Evolutionary conservation across 257 asterid genomes (phyloP).

Genomic region (Galeopsis tetrahit): DNA sequence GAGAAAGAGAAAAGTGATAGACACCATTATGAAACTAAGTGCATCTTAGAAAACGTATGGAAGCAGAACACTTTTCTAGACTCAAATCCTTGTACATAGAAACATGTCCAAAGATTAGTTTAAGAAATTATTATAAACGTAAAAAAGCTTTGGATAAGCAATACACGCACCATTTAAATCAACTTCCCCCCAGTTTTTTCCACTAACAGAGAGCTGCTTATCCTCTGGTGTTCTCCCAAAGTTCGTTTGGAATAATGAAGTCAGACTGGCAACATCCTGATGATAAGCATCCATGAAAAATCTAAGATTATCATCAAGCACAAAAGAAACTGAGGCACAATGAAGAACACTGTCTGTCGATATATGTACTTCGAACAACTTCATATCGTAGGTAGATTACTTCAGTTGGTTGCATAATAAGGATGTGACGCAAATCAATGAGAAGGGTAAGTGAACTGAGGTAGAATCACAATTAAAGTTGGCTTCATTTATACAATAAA

Average conservation of each 20-base stretch:
- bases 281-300: constrained; percentile 33
- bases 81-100: neutral
- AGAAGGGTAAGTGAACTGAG: constrained; percentile 5
- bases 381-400: constrained; percentile 15
- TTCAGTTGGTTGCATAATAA: constrained; percentile 1
- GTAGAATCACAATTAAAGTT: neutral
- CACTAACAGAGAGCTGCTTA: constrained; percentile 91
- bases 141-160: constrained; percentile 16
- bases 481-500: neutral
- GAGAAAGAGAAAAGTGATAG: constrained; percentile 30
- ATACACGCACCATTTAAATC: constrained; percentile 71
- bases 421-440: neutral
- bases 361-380: constrained; percentile 14
- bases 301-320: constrained; percentile 5
- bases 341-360: neutral
- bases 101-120: neutral
- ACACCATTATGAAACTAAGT: neutral
- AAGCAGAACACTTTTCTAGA: neutral
- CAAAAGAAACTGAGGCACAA: constrained; percentile 11
- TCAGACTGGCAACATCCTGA: constrained; percentile 79
- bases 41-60: constrained; percentile 4
- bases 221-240: constrained; percentile 76
- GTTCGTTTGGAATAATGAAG: constrained; percentile 67
- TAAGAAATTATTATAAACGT: neutral
- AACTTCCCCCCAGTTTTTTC: constrained; percentile 96